phyloP scores from a whole-genome alignment of 805 yeast genomes.

The Wickerhamiella sergipiensis region DNA sequence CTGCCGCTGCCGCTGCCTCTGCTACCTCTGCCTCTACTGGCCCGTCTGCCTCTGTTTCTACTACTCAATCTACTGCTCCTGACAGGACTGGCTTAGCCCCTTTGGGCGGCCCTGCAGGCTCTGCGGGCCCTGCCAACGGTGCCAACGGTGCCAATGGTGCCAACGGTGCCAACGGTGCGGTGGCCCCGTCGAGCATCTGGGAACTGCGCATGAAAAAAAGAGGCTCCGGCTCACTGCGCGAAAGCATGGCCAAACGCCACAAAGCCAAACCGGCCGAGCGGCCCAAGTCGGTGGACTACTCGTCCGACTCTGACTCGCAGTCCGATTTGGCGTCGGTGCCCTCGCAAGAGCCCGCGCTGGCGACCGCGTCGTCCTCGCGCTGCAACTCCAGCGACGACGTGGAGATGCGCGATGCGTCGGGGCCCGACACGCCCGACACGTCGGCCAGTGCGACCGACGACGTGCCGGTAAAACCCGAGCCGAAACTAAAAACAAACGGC shows the following conservation, averaged over 20 bases:
- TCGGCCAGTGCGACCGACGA: background rate
- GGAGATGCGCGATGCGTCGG: background rate
- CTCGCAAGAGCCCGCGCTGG: too few species aligned
- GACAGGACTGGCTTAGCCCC: too few species aligned
- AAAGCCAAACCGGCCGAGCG: background rate
- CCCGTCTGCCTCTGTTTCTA: too few species aligned
- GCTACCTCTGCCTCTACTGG: background rate
- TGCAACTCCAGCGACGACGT: background rate
- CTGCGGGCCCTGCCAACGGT: too few species aligned
- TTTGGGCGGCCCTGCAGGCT: too few species aligned
- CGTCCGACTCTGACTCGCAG: background rate
- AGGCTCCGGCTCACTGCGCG: background rate
- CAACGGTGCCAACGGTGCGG: too few species aligned
- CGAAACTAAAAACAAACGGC: background rate
- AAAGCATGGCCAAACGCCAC: background rate
- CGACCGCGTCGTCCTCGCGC: background rate
- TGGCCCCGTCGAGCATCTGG: background rate
- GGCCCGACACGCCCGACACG: background rate
- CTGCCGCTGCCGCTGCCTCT: background rate
- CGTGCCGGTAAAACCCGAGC: background rate
- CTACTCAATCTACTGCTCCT: too few species aligned
- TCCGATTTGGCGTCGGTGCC: too few species aligned
- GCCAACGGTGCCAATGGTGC: background rate
- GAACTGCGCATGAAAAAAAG: background rate
- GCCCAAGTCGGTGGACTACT: background rate